These are phyloP conservation scores for Avena atlantica DNA, from an alignment of 176 grass and related monocot genomes.

Conservation along the genomic window DNA sequence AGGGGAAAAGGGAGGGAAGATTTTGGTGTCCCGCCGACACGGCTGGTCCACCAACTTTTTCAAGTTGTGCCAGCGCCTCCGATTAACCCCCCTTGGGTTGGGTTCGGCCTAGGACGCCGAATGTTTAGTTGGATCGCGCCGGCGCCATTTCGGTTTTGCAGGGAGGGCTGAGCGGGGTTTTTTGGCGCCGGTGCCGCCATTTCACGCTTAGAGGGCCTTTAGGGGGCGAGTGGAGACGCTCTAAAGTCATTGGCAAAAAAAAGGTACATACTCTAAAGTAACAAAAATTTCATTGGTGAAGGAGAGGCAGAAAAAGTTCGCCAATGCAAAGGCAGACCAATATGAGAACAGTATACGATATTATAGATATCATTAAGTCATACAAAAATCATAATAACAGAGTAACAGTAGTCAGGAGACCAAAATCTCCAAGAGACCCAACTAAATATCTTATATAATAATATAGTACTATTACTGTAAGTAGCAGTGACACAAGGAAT, in stretches of 20 bases:
- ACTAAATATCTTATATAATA: slow-evolving; percentile 39
- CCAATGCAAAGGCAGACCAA: neutral
- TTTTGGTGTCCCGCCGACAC: too few relatives aligned
- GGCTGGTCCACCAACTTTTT: too few relatives aligned
- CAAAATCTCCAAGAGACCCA: neutral
- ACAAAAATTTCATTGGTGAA: neutral
- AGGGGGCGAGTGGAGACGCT: too few relatives aligned
- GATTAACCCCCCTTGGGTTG: too few relatives aligned
- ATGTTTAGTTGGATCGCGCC: too few relatives aligned
- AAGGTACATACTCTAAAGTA: neutral
- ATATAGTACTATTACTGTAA: slow-evolving; percentile 36
- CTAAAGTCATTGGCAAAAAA: neutral
- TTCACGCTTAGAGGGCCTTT: too few relatives aligned
- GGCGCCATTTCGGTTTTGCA: too few relatives aligned
- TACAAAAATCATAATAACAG: slow-evolving; percentile 1
- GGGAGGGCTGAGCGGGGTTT: too few relatives aligned
- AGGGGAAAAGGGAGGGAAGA: too few relatives aligned
- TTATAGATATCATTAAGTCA: neutral
- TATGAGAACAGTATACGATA: neutral
- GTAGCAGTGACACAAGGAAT: slow-evolving; percentile 50
- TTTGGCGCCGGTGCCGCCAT: too few relatives aligned
- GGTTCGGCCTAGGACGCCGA: too few relatives aligned
- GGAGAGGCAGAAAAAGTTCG: neutral
- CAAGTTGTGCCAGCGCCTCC: too few relatives aligned
- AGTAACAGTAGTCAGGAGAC: slow-evolving; percentile 16